Percentiles rank a stretch among this genome's conserved stretches.
These are phyloP conservation scores for Actinidia polygama DNA, from an alignment of 179 eudicot species.

Conservation along the genomic window DNA sequence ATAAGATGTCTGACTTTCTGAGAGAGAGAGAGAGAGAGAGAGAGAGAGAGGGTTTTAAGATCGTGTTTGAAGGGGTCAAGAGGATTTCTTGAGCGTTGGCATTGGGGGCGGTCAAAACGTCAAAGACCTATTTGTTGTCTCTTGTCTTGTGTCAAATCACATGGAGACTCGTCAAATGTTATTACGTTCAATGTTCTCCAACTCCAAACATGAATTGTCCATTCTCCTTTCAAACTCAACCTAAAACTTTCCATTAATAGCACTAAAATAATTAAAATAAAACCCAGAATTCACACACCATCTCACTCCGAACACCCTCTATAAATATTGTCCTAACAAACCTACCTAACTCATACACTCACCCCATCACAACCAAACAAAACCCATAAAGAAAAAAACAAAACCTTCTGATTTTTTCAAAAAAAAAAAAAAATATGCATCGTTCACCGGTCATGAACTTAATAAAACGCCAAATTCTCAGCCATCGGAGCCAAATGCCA, in stretches of 20 bases:
- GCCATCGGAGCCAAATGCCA: neutral
- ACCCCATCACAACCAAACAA: neutral
- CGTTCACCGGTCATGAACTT: conserved; percentile 5
- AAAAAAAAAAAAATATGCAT: neutral
- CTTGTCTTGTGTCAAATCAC: neutral
- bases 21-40: conserved; percentile 13
- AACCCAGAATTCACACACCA: neutral
- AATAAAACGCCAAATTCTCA: neutral
- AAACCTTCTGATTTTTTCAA: neutral
- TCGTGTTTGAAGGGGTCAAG: conserved; percentile 22
- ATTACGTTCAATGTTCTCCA: neutral
- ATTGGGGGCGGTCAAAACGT: neutral
- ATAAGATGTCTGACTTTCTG: neutral
- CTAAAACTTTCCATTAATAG: neutral
- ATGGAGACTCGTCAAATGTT: neutral
- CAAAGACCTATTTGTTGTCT: neutral
- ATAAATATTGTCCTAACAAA: neutral
- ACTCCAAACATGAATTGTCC: neutral
- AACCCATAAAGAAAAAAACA: neutral
- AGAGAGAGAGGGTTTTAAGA: neutral
- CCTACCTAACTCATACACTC: neutral
- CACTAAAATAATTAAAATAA: neutral
- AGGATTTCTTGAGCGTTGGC: neutral
- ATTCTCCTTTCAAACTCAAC: neutral
- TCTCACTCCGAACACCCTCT: neutral